phyloP scores from a whole-genome alignment of 805 yeast species.

The Myxozyma melibiosi region DNA sequence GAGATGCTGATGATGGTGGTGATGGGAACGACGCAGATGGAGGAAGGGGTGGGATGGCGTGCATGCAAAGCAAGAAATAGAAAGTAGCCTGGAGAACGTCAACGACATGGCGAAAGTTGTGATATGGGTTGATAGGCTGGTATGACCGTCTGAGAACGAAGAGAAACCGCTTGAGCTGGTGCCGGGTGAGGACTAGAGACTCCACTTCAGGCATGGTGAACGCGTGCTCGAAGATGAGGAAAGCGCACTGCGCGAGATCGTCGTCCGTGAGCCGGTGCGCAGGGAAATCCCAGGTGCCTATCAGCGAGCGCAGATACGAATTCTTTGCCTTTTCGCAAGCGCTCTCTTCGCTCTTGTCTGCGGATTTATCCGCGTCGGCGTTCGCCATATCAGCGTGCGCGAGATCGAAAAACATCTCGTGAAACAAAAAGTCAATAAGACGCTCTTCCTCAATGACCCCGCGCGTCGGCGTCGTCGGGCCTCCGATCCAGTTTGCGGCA shows the following conservation, averaged over 20 bases:
- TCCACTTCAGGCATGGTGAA: slow-evolving; percentile 32
- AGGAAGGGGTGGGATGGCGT: slow-evolving; percentile 42
- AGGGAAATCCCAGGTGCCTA: slow-evolving; percentile 30
- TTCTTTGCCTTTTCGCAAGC: no score
- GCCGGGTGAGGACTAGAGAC: slow-evolving; percentile 37
- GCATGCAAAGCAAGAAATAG: slow-evolving; percentile 51
- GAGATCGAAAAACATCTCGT: slow-evolving; percentile 14
- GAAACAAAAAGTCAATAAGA: slow-evolving; percentile 6
- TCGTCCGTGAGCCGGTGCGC: slow-evolving; percentile 30
- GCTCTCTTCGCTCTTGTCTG: neutral
- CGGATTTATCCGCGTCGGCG: neutral
- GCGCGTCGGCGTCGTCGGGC: neutral
- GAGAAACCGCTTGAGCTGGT: slow-evolving; percentile 60
- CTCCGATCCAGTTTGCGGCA: slow-evolving; percentile 10
- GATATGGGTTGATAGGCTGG: slow-evolving; percentile 85
- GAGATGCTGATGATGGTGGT: neutral
- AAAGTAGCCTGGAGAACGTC: slow-evolving; percentile 93
- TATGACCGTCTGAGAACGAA: slow-evolving; percentile 76
- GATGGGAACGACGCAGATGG: slow-evolving; percentile 16
- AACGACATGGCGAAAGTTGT: slow-evolving; percentile 92
- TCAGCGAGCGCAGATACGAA: neutral
- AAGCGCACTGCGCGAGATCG: slow-evolving; percentile 44
- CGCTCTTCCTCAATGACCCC: slow-evolving; percentile 4
- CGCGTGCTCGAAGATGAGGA: slow-evolving; percentile 54
- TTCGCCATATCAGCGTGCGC: neutral